Percentiles rank a stretch among this genome's conserved stretches.
phyloP scores from a whole-genome alignment of 2,329 filamentous ascomycete genomes.

The Hymenoscyphus occultus region DNA sequence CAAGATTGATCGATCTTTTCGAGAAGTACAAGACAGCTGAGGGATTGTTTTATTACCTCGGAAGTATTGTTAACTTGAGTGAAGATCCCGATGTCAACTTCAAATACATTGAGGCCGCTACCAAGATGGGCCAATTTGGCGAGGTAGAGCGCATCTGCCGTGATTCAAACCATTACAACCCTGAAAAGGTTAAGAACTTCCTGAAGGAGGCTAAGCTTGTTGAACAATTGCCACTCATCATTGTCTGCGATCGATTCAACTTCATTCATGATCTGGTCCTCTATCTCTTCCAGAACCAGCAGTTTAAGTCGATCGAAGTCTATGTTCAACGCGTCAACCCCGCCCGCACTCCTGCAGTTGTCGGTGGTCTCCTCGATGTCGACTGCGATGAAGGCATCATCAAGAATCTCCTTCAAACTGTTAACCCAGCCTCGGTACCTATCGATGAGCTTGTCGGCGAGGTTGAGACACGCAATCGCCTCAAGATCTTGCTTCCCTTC shows the following conservation, averaged over 20 bases:
- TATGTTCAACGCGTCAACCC: constrained; percentile 98
- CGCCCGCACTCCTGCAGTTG: constrained; percentile 81
- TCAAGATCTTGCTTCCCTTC: constrained; percentile 95
- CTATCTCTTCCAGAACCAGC: constrained; percentile 97
- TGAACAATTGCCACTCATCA: constrained; percentile 94
- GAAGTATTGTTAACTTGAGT: constrained; percentile 94
- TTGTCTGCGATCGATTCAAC: constrained; percentile 98
- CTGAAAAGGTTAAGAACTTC: constrained; percentile 99
- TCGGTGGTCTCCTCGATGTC: constrained; percentile 91
- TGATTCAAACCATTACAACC: constrained; percentile 67
- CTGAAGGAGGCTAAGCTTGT: constrained; percentile 90
- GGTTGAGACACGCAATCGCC: constrained; percentile 91
- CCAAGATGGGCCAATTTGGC: constrained; percentile 86
- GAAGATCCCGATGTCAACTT: constrained; percentile 95
- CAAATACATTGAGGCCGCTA: constrained; percentile 98
- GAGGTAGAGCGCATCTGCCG: constrained; percentile 97
- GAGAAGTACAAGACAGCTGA: constrained; percentile 98
- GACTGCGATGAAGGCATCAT: constrained; percentile 97
- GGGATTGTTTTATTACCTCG: constrained; percentile 96
- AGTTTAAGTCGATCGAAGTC: constrained; percentile 97
- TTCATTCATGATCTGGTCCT: constrained; percentile 96
- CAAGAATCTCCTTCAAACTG: constrained; percentile 82
- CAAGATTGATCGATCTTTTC: constrained; percentile 83
- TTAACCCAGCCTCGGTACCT: constrained; percentile 80
- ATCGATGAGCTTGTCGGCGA: constrained; percentile 92